phyloP scores from a whole-genome alignment of 306 rosid species.

The Vicia faba region DNA sequence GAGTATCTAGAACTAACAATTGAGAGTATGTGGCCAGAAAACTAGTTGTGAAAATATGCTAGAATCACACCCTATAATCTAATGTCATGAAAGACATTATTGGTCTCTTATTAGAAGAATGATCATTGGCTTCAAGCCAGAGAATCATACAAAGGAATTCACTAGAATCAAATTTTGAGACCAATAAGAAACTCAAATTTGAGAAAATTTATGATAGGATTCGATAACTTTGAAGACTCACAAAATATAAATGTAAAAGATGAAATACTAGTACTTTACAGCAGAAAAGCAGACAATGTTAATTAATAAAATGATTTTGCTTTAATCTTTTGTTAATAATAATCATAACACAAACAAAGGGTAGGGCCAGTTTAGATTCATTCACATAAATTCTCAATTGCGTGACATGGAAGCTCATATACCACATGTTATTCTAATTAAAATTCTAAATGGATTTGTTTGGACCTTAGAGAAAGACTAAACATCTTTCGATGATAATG shows the following conservation, averaged over 20 bases:
- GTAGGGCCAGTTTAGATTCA: constrained; percentile 39
- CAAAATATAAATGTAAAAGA: constrained; percentile 38
- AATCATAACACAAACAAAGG: constrained; percentile 6
- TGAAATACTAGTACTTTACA: constrained; percentile 41
- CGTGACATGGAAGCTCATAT: constrained; percentile 37
- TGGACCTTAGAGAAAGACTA: constrained; percentile 27
- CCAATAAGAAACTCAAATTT: constrained; percentile 13
- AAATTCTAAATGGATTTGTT: constrained; percentile 28
- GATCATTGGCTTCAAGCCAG: constrained; percentile 1
- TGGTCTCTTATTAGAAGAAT: constrained; percentile 5
- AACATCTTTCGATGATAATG: constrained; percentile 37
- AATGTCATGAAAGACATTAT: constrained; percentile 5
- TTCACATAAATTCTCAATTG: constrained; percentile 15
- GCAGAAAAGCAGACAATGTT: constrained; percentile 27
- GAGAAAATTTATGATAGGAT: constrained; percentile 1
- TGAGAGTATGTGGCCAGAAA: constrained; percentile 17
- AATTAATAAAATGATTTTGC: neutral
- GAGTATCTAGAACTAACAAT: constrained; percentile 22
- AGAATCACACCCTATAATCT: constrained; percentile 22
- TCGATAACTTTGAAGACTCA: constrained; percentile 30
- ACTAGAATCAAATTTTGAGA: constrained; percentile 37
- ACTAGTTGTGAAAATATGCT: constrained; percentile 12
- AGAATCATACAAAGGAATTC: constrained; percentile 28
- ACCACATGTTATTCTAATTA: constrained; percentile 41
- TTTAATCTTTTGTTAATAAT: constrained; percentile 21